Evolutionary conservation across 2,329 filamentous ascomycete genomes (phyloP), one percentile per base, ranked within the genome.

Genomic region (Diaporthe vaccinii): DNA sequence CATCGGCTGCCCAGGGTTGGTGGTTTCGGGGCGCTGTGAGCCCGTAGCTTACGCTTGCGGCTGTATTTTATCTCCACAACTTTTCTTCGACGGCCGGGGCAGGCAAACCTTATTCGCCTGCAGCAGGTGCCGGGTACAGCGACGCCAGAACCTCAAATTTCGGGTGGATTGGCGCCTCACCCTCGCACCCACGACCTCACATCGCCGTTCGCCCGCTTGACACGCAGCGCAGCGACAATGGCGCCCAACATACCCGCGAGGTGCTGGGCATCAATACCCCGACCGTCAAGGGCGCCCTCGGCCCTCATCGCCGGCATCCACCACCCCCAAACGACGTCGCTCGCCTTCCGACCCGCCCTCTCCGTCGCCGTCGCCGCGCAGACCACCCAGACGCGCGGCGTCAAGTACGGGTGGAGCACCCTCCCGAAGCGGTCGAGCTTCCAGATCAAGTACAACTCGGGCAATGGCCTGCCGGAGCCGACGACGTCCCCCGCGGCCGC

Each of bases 331-430:
- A 57, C 74, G 76, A 75, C 80, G 75, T 78, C 82, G 76, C 75
- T 79, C 81, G 80, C 77, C 84, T 84, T 78, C 80, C 78, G 78
- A 78, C 61, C 81, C 78, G 75, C 72, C 71, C 82, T 85, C 72
- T 83, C 75, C 57, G 74, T 88, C 77, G 85, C 75, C 61, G 73
- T 88, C 77, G 85, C 89, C 79, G 85, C 87, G 67, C 85, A 84
- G 72, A 87, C 84, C 46, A 69, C 61, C 10, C 62, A 69, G 65
- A 62, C 61, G 44, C 88, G 88, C 81, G 85, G 87, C 81, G 86
- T 91, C 80, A 88, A 90, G 77, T 88, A 90, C 81, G 91, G 91
- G 80, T 93, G 91, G 91, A 87, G 86, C 74, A 93, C 91, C 3
- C 79, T 80, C 73, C 78, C 80, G 20, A 70, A 78, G 85, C 87